phyloP scores from a whole-genome alignment of 441 rosid species.

The Euphorbia corollata region DNA sequence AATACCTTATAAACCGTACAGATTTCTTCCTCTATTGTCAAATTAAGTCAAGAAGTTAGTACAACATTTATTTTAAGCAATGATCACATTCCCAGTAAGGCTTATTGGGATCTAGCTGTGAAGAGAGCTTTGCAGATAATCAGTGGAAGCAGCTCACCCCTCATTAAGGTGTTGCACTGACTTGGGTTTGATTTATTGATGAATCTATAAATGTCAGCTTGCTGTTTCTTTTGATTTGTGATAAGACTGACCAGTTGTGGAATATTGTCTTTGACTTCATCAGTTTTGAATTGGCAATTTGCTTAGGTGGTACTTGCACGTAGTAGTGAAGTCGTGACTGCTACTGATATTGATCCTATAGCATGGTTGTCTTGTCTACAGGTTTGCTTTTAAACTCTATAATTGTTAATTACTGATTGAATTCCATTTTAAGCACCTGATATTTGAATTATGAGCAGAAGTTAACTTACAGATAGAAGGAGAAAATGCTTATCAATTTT shows the following conservation, averaged over 20 bases:
- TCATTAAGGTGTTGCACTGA: conserved; percentile 45
- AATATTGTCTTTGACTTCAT: neutral
- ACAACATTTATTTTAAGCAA: conserved; percentile 51
- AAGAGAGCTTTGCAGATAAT: conserved; percentile 67
- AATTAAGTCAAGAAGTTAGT: conserved; percentile 35
- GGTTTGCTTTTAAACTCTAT: conserved; percentile 29
- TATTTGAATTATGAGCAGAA: conserved; percentile 9
- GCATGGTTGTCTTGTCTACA: conserved; percentile 72
- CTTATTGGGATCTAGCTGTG: conserved; percentile 60
- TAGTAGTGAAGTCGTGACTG: conserved; percentile 61
- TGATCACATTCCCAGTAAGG: conserved; percentile 41
- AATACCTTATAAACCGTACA: conserved; percentile 20
- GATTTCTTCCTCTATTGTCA: conserved; percentile 47
- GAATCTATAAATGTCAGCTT: neutral
- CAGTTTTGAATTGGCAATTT: conserved; percentile 1
- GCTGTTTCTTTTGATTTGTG: neutral
- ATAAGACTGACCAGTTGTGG: neutral
- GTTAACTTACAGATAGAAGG: conserved; percentile 54
- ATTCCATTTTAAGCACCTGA: neutral
- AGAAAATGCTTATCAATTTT: conserved; percentile 78
- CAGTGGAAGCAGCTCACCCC: conserved; percentile 45
- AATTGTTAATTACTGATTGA: neutral
- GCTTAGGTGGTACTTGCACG: conserved; percentile 86
- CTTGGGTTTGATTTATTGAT: neutral
- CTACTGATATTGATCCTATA: conserved; percentile 62